Base-by-base conservation (phyloP, 2,329 filamentous ascomycete species). In the Cordyceps tenuipes region DNA sequence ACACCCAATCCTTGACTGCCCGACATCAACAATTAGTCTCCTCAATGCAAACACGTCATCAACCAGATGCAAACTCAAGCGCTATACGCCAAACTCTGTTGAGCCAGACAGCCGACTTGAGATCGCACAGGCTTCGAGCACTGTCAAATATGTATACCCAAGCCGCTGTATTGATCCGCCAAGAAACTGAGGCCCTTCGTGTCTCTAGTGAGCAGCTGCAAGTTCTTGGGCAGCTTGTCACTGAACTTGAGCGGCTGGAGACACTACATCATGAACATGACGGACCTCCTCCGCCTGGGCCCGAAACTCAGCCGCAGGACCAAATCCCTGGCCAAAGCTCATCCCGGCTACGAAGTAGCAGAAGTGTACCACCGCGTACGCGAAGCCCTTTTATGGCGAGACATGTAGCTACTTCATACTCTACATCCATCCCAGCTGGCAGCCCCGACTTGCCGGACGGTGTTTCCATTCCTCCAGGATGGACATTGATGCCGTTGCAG, bases 401-500 rank as follows among this genome's bases (percentile, higher is more conserved):
- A 57, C 80, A 85, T 63, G 75, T 76, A 26, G 74, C 74, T 12
- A 66, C 76, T 15, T 68, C 75, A 1, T 76, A 78, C 47, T 71
- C 78, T 10, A 70, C 76, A 15, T 74, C 80, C 1, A 85, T 87
- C 56, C 82, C 82, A 5, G 75, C 84, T 3, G 84, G 83, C 19
- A 85, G 82, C 65, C 70, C 81, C 21, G 83, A 86, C 8, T 75
- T 88, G 9, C 85, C 85, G 0, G 79, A 84, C 58, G 85, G 85
- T 6, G 77, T 88, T n/a, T 77, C 80, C 5, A 78, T 88, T 21
- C 85, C 85, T 2, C 77, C 80, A 31, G 85, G 85, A 5, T 88
- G 85, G 85, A 82, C 82, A 23, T 71, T 88, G 44, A 72, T 87
- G 50, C 85, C 85, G 26, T 74, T 88, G 2, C 80, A 86, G 63